phyloP scores from a whole-genome alignment of 352 stramenopile genomes.

The Phytophthora pisi region DNA sequence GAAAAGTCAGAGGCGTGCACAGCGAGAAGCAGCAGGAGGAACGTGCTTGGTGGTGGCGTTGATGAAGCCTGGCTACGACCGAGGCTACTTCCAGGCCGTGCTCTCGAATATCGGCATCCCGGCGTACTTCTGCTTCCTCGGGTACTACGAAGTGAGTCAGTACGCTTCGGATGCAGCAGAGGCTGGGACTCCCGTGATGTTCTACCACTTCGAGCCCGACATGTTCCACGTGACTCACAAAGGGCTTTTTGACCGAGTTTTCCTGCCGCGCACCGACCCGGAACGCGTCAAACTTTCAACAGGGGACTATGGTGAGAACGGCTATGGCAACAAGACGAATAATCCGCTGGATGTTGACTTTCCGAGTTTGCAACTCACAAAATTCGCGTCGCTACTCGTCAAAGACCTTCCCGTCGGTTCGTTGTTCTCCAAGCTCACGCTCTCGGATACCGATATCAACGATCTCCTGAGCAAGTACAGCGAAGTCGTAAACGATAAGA shows the following conservation, averaged over 20 bases:
- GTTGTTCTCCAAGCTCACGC: slow-evolving; percentile 39
- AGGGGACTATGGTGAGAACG: slow-evolving; percentile 50
- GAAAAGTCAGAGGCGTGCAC: slow-evolving; percentile 49
- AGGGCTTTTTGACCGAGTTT: slow-evolving; percentile 48
- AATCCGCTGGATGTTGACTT: slow-evolving; percentile 58
- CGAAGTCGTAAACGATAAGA: background rate
- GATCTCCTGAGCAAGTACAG: slow-evolving; percentile 40
- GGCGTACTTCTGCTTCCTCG: slow-evolving; percentile 72
- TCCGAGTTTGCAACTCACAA: slow-evolving; percentile 39
- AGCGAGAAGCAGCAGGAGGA: slow-evolving; percentile 31
- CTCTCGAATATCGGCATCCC: slow-evolving; percentile 56
- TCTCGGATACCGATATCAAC: slow-evolving; percentile 49
- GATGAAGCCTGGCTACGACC: slow-evolving; percentile 52
- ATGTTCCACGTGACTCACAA: slow-evolving; percentile 48
- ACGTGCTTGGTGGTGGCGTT: slow-evolving; percentile 56
- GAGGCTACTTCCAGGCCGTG: slow-evolving; percentile 50
- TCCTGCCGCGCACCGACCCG: slow-evolving; percentile 38
- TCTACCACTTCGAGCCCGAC: slow-evolving; percentile 65
- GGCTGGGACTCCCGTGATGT: slow-evolving; percentile 38
- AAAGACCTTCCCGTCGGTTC: slow-evolving; percentile 29
- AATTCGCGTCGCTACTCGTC: slow-evolving; percentile 37
- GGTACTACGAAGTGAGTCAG: slow-evolving; percentile 39
- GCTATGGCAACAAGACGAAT: slow-evolving; percentile 46
- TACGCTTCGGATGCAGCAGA: slow-evolving; percentile 42
- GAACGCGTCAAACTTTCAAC: slow-evolving; percentile 41